Base-by-base conservation (phyloP, 768 basidiomycete species). In the Serendipita sp. region DNA sequence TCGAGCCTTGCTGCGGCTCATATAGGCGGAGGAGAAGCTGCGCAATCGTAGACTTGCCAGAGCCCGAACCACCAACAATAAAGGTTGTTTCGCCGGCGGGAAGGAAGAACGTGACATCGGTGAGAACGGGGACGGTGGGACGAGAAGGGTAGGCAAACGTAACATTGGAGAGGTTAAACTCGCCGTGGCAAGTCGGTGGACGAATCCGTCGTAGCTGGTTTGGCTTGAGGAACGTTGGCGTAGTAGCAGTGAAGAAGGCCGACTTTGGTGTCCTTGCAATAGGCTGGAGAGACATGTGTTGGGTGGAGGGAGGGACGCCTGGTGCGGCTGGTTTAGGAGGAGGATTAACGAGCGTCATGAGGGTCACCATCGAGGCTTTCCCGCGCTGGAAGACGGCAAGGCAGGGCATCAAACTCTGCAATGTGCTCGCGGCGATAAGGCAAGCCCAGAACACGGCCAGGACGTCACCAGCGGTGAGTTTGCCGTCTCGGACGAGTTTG, bases 371-470 rank as follows among this genome's bases (percentile, higher is more conserved):
- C 3, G 88, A 83, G 62, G 81, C 81, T 71, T 95, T 96, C 62
- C 91, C 95, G 70, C 86, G 87, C 17, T 85, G 79, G 64, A 96
- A 74, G 31, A 77, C 73, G 65, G 93, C 84, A 67, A 90, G 74
- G 64, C 88, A 83, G 0, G 93, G 92, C 9, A 97, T 82, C 68
- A 83, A 84, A 79, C 87, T 83, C 71, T 96, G 92, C 2, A 96
- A 74, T 71, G 90, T 92, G 67, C 81, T 85, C 0, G 88, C 86
- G 0, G 90, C 92, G 65, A 97, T 88, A 22, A 97, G 76, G 71
- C 90, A 93, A 0, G 95, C 93, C 94, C 95, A 98, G 72, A 98
- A 99, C 60, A 94, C 90, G n/a, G 88, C 84, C 86, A 93, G 94
- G 65, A 97, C 88, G 38, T 85, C 81, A 0, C 91, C 91, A 0